Conservation (phyloP, 2,329 filamentous ascomycete genomes). For the Neospermospora avenae region DNA sequence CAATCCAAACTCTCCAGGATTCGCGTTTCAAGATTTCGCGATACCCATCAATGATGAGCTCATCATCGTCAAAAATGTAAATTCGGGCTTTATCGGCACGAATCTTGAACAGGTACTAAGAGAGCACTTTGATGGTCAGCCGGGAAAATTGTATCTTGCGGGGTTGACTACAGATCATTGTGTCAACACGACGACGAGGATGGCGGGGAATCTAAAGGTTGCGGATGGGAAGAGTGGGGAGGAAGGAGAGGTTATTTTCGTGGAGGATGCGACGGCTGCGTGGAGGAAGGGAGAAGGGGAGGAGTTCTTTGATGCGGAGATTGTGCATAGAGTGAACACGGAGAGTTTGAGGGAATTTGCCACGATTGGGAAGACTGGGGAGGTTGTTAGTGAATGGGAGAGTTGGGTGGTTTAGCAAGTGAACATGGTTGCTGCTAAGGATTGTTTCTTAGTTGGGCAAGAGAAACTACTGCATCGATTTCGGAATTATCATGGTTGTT, state of each 20-base stretch:
- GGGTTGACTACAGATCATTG: conserved; percentile 49
- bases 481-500: no score
- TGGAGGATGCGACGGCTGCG: conserved; percentile 46
- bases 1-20: conserved; percentile 34
- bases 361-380: conserved; percentile 38
- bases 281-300: conserved; percentile 37
- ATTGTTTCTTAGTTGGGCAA: not conserved
- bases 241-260: conserved; percentile 39
- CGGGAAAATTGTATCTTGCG: conserved; percentile 30
- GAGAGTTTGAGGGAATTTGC: conserved; percentile 49
- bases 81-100: conserved; percentile 46
- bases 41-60: conserved; percentile 36
- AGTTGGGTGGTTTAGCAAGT: not conserved
- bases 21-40: conserved; percentile 22
- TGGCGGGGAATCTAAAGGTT: conserved; percentile 46
- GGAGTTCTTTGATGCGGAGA: conserved; percentile 43
- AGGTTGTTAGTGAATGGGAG: conserved; percentile 30
- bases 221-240: conserved; percentile 36
- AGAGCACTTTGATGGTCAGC: conserved; percentile 15
- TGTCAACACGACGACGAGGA: conserved; percentile 45
- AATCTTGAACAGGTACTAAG: conserved; percentile 39
- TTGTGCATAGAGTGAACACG: conserved; percentile 43
- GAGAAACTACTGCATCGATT: no score
- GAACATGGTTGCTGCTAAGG: not conserved
- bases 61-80: conserved; percentile 43